Evolutionary conservation across 306 rosid species (phyloP).

Genomic region (Cucurbita moschata): DNA sequence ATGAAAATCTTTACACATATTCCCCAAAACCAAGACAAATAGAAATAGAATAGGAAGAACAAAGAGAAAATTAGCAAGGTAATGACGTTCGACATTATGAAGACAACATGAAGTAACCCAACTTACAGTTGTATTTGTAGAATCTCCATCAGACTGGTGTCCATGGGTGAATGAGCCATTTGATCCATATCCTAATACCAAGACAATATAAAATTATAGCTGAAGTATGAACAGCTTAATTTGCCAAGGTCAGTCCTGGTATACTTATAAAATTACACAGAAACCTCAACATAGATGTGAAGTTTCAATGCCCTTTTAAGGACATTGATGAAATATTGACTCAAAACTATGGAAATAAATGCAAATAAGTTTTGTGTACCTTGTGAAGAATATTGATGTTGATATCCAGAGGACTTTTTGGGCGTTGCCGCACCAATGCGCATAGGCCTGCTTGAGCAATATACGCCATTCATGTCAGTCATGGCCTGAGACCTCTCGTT

Average conservation of each 20-base stretch:
- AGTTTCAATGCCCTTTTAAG: not conserved
- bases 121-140: conserved; percentile 85
- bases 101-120: not conserved
- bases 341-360: not conserved
- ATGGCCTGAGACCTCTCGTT: conserved; percentile 37
- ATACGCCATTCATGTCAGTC: conserved; percentile 49
- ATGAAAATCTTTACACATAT: conserved; percentile 58
- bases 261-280: not conserved
- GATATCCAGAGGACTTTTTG: conserved; percentile 46
- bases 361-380: conserved; percentile 12
- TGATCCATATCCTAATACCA: conserved; percentile 49
- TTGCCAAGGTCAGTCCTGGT: not conserved
- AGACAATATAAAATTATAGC: not conserved
- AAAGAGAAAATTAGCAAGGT: conserved; percentile 2
- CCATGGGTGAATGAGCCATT: conserved; percentile 53
- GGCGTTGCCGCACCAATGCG: conserved; percentile 60
- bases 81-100: not conserved
- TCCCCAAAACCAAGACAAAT: conserved; percentile 6
- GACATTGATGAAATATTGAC: not conserved
- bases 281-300: not conserved
- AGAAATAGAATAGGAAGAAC: not conserved
- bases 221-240: not conserved
- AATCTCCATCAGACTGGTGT: conserved; percentile 57
- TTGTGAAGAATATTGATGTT: conserved; percentile 20
- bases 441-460: conserved; percentile 57